Evolutionary conservation across 2,329 filamentous ascomycete species (phyloP).

Genomic region (Colletotrichum cordylinicola): DNA sequence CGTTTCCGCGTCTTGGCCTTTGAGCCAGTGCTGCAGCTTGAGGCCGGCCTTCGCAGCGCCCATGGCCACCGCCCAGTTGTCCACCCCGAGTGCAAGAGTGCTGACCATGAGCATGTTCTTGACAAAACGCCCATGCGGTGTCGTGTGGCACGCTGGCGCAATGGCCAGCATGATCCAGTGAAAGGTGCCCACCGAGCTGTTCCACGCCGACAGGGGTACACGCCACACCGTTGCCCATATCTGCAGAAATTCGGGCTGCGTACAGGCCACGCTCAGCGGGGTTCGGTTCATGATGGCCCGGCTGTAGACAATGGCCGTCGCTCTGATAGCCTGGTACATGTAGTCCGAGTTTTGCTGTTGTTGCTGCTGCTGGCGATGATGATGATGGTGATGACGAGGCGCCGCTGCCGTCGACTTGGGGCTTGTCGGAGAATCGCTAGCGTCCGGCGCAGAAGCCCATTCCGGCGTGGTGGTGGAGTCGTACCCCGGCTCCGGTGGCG

Average conservation of each 20-base stretch:
- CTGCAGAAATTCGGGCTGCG: constrained; percentile 40
- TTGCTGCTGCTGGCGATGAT: neutral
- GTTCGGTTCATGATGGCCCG: constrained; percentile 47
- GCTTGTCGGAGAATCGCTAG: neutral
- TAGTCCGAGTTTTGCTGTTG: constrained; percentile 36
- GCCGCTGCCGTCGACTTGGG: neutral
- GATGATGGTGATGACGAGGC: neutral
- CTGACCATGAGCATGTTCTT: constrained; percentile 50
- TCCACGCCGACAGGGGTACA: constrained; percentile 51
- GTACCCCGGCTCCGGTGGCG: neutral
- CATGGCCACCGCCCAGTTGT: constrained; percentile 53
- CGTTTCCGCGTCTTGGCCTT: constrained; percentile 18
- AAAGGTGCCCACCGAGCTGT: constrained; percentile 52
- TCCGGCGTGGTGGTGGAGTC: constrained; percentile 19
- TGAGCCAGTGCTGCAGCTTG: constrained; percentile 49
- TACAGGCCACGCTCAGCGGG: constrained; percentile 47
- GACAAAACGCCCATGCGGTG: constrained; percentile 48
- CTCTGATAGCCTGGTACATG: constrained; percentile 53
- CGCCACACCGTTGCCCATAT: constrained; percentile 56
- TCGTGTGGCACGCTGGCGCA: constrained; percentile 42
- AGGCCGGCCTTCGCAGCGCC: constrained; percentile 41
- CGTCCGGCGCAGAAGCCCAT: neutral
- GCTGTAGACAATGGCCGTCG: constrained; percentile 53
- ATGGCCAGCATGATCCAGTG: constrained; percentile 53
- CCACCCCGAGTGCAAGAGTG: constrained; percentile 50